phyloP scores from a whole-genome alignment of 768 basidiomycete genomes.

The Strobilomyces echinocephalus region DNA sequence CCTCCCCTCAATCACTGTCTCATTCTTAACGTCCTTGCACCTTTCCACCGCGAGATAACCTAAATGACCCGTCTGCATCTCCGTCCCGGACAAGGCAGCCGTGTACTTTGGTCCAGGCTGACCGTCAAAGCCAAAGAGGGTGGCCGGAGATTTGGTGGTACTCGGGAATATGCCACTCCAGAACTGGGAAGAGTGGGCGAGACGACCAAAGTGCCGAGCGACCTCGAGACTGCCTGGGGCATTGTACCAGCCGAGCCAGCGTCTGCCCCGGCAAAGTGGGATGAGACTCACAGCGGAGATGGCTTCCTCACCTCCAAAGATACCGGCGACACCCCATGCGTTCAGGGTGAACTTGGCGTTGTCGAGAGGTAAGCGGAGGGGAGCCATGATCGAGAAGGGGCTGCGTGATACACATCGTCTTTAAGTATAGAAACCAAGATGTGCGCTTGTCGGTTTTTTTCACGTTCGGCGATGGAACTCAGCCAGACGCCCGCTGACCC shows the following conservation, averaged over 20 bases:
- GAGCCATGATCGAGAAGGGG: conserved; percentile 8
- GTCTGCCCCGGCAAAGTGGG: conserved; percentile 25
- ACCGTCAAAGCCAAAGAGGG: conserved; percentile 25
- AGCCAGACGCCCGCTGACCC: neutral
- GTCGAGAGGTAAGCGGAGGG: conserved; percentile 5
- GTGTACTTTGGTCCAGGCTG: conserved; percentile 25
- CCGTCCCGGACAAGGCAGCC: conserved; percentile 24
- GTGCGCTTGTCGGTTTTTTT: neutral
- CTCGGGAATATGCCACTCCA: conserved; percentile 27
- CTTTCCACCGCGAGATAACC: conserved; percentile 22
- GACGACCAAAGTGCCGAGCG: conserved; percentile 26
- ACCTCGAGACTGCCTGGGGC: conserved; percentile 29
- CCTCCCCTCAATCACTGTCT: conserved; percentile 8
- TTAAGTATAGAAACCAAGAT: neutral
- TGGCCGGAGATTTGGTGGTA: conserved; percentile 14
- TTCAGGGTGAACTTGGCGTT: conserved; percentile 21
- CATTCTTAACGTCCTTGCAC: conserved; percentile 10
- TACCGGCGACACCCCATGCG: conserved; percentile 29
- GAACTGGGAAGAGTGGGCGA: conserved; percentile 20
- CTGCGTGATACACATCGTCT: neutral
- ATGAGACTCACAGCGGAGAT: conserved; percentile 28
- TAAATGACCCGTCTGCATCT: conserved; percentile 28
- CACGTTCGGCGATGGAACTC: no score
- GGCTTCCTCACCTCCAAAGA: conserved; percentile 33
- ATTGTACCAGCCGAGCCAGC: conserved; percentile 35